A percentile compares a stretch with the other conserved stretches of the same genome.
phyloP scores from a whole-genome alignment of 495 filamentous ascomycete species.

The Monascus purpureus region DNA sequence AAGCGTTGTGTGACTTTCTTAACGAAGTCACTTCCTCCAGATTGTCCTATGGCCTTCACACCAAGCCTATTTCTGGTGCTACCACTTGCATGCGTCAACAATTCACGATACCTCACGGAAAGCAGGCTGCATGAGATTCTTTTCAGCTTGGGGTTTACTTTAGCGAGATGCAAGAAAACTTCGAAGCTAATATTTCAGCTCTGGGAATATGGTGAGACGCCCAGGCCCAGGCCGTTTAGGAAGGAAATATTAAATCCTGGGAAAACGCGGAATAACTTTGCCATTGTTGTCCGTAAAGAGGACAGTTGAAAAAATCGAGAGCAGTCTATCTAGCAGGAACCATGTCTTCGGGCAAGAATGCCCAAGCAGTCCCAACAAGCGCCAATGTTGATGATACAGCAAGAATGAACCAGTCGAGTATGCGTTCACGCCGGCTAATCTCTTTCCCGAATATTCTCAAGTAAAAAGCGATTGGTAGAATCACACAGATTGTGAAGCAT shows the following conservation, averaged over 20 bases:
- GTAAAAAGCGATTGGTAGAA: conserved; percentile 78
- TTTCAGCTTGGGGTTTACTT: conserved; percentile 56
- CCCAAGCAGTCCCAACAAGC: conserved; percentile 68
- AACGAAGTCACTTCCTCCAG: conserved; percentile 41
- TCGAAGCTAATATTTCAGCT: conserved; percentile 82
- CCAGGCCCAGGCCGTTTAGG: conserved; percentile 28
- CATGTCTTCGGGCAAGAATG: conserved; percentile 63
- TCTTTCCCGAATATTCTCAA: conserved; percentile 83
- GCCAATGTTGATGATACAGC: conserved; percentile 54
- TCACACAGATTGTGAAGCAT: conserved; percentile 90
- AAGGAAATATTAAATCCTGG: conserved; percentile 69
- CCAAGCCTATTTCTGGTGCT: conserved; percentile 84
- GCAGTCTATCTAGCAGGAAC: conserved; percentile 17
- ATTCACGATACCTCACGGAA: conserved; percentile 83
- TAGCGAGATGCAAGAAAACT: conserved; percentile 52
- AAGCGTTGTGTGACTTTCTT: conserved; percentile 44
- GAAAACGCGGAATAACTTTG: conserved; percentile 72
- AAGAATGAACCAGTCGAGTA: conserved; percentile 57
- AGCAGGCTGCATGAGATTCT: conserved; percentile 58
- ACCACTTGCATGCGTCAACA: conserved; percentile 74
- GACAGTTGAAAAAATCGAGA: conserved; percentile 1
- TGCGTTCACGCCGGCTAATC: conserved; percentile 48
- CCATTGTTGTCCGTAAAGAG: conserved; percentile 45
- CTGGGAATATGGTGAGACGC: conserved; percentile 41
- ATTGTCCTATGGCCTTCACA: conserved; percentile 20